Evolutionary conservation across 352 stramenopile genomes (phyloP).

Genomic region (Phytophthora sp.): DNA sequence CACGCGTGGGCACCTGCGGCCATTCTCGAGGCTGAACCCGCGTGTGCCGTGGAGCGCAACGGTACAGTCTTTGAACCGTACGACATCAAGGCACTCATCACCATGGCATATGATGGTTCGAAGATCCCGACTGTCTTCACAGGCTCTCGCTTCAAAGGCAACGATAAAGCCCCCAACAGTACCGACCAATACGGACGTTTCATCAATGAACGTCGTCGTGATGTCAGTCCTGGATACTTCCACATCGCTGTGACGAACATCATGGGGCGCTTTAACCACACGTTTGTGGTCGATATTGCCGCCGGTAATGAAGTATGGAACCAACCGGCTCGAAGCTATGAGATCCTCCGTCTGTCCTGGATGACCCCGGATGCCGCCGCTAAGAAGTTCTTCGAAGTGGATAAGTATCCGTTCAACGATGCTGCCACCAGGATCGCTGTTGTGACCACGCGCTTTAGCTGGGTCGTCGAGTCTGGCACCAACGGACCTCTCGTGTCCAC

Average conservation of each 20-base stretch:
- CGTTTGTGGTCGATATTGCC: slow-evolving; percentile 62
- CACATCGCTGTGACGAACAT: slow-evolving; percentile 62
- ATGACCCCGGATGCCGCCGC: slow-evolving; percentile 43
- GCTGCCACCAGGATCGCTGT: slow-evolving; percentile 57
- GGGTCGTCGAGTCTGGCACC: slow-evolving; percentile 59
- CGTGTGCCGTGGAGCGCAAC: slow-evolving; percentile 56
- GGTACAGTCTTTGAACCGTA: slow-evolving; percentile 59
- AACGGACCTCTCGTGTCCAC: slow-evolving; percentile 62
- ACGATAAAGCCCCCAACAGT: slow-evolving; percentile 45
- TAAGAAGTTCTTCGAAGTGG: slow-evolving; percentile 51
- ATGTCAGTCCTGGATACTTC: slow-evolving; percentile 61
- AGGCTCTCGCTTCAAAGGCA: slow-evolving; percentile 57
- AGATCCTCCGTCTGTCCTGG: slow-evolving; percentile 55
- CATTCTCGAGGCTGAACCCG: slow-evolving; percentile 55
- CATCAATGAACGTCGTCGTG: slow-evolving; percentile 42
- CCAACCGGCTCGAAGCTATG: slow-evolving; percentile 54
- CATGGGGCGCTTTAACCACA: slow-evolving; percentile 52
- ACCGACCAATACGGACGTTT: slow-evolving; percentile 61
- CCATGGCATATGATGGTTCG: slow-evolving; percentile 56
- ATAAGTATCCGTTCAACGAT: slow-evolving; percentile 71
- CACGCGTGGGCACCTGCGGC: slow-evolving; percentile 64
- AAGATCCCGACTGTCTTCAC: slow-evolving; percentile 62
- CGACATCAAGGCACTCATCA: slow-evolving; percentile 67
- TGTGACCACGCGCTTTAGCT: slow-evolving; percentile 65
- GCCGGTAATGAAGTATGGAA: slow-evolving; percentile 71